Conservation (phyloP, 768 basidiomycete genomes). For the Calocera cornea region DNA sequence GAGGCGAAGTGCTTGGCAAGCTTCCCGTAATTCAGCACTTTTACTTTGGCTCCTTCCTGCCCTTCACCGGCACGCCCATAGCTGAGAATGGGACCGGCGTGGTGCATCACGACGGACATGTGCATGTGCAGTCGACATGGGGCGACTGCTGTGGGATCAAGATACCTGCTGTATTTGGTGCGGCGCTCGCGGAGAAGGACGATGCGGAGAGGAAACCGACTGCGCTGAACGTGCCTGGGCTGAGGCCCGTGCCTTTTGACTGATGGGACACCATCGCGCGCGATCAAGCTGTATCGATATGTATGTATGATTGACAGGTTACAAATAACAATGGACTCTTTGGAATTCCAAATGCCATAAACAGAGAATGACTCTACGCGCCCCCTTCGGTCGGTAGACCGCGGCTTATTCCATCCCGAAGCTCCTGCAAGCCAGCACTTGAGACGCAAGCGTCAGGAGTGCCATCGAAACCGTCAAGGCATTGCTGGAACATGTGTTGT, state of each 20-base stretch:
- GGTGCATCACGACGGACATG: slow-evolving; percentile 39
- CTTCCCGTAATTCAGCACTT: slow-evolving; percentile 95
- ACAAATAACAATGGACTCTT: not conserved
- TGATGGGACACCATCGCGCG: slow-evolving; percentile 22
- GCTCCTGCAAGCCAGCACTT: too few species aligned
- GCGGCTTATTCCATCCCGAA: too few species aligned
- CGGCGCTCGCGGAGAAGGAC: slow-evolving; percentile 42
- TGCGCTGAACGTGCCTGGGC: slow-evolving; percentile 44
- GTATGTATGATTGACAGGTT: not conserved
- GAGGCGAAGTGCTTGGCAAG: slow-evolving; percentile 86
- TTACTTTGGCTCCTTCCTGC: slow-evolving; percentile 70
- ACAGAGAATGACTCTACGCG: too few species aligned
- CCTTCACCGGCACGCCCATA: slow-evolving; percentile 48
- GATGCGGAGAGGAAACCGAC: slow-evolving; percentile 24
- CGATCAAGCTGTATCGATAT: not conserved
- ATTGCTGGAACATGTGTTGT: too few species aligned
- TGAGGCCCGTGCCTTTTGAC: slow-evolving; percentile 71
- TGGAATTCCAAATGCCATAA: too few species aligned
- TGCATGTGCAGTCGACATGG: slow-evolving; percentile 46
- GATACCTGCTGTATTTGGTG: slow-evolving; percentile 69
- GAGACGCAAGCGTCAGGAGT: too few species aligned
- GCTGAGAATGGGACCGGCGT: slow-evolving; percentile 22
- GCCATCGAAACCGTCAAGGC: too few species aligned
- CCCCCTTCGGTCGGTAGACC: too few species aligned
- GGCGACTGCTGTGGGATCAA: slow-evolving; percentile 88